Evolutionary conservation across 1,139 yeast species (phyloP).

Genomic region (Hanseniaspora uvarum): DNA sequence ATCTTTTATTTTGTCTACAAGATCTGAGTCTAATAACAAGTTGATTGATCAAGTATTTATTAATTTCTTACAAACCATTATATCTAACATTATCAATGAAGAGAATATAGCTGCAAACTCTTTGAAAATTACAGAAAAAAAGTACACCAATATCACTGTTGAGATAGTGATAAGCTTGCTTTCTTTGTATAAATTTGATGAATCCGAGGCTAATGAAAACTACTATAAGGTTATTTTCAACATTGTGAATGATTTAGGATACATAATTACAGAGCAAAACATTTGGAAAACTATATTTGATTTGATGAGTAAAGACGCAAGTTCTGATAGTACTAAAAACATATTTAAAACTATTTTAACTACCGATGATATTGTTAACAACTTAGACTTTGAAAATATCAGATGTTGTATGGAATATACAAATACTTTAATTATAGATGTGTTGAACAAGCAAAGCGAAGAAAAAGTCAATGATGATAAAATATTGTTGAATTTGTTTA

Average conservation of each 20-base stretch:
- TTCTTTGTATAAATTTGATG: background rate
- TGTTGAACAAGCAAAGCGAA: background rate
- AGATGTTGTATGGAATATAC: background rate
- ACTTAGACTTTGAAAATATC: background rate
- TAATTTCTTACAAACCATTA: constrained; percentile 3
- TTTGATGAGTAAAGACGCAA: background rate
- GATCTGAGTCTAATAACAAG: background rate
- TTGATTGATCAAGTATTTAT: background rate
- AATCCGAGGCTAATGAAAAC: background rate
- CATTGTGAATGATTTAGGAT: constrained; percentile 10
- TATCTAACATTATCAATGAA: constrained; percentile 1
- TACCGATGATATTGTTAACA: constrained; percentile 9
- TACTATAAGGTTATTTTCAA: constrained; percentile 3
- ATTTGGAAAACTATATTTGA: background rate
- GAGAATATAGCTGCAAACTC: background rate
- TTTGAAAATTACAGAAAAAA: background rate
- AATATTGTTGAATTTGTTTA: constrained; percentile 7
- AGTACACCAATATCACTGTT: background rate
- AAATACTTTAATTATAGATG: background rate
- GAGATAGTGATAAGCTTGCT: background rate
- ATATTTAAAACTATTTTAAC: constrained; percentile 7
- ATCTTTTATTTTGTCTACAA: background rate
- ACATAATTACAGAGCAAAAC: background rate
- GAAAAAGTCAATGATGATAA: background rate
- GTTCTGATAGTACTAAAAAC: background rate